These are phyloP conservation scores for Chaetomium fimeti DNA, from an alignment of 495 filamentous ascomycete genomes.

Conservation along the genomic window DNA sequence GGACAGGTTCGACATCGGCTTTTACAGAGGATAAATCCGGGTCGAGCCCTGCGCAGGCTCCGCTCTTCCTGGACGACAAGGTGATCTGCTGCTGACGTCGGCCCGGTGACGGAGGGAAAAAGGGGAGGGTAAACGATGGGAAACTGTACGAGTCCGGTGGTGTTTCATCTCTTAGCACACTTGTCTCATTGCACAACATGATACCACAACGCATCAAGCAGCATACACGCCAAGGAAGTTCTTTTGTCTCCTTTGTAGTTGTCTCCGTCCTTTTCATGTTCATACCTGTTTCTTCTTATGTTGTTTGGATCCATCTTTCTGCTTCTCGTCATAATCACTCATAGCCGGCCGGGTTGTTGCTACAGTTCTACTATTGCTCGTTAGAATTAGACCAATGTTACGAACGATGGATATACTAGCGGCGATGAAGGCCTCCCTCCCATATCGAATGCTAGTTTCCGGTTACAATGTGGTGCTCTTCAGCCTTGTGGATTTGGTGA, in stretches of 20 bases:
- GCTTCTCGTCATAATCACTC: conserved; percentile 17
- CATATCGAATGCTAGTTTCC: too few relatives aligned
- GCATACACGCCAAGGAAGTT: conserved; percentile 18
- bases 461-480: background rate
- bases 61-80: background rate
- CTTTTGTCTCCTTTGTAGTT: conserved; percentile 17
- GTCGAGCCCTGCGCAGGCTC: conserved; percentile 4
- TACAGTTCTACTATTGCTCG: conserved; percentile 10
- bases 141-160: conserved; percentile 14
- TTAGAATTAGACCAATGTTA: conserved; percentile 24
- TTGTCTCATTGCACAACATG: conserved; percentile 19
- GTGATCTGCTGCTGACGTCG: background rate
- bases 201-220: conserved; percentile 22
- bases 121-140: conserved; percentile 2
- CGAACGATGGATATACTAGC: conserved; percentile 12
- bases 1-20: conserved; percentile 24
- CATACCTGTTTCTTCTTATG: conserved; percentile 13
- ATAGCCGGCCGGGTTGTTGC: conserved; percentile 19
- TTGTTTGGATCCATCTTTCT: conserved; percentile 19
- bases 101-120: background rate
- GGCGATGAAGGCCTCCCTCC: background rate
- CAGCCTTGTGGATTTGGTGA: background rate
- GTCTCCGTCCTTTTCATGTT: conserved; percentile 18
- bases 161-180: background rate
- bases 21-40: conserved; percentile 22